Percentiles rank a stretch among this genome's conserved stretches.
These are phyloP conservation scores for Forsythia viridissima DNA, from an alignment of 257 asterid genomes.

Conservation along the genomic window DNA sequence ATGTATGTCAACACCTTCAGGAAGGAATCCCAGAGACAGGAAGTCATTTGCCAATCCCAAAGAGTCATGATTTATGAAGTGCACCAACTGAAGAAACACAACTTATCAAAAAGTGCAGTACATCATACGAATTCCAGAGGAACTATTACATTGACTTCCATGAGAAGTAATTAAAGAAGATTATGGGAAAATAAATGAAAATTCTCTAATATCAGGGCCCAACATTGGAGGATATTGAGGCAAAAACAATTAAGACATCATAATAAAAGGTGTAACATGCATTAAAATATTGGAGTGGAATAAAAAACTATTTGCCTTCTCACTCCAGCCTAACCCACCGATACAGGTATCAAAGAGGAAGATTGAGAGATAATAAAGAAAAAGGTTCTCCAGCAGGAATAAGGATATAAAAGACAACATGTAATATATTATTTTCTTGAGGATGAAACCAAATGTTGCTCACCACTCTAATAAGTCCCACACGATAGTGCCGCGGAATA, in stretches of 20 bases:
- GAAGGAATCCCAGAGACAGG: conserved; percentile 90
- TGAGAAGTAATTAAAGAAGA: neutral
- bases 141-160: neutral
- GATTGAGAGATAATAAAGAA: neutral
- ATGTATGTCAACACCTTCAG: conserved; percentile 78
- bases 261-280: neutral
- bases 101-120: conserved; percentile 15
- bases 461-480: conserved; percentile 95
- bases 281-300: neutral
- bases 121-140: neutral
- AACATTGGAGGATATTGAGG: neutral
- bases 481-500: conserved; percentile 95
- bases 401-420: neutral
- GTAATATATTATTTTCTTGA: neutral
- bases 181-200: neutral
- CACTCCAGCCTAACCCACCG: neutral
- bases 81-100: conserved; percentile 76
- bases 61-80: conserved; percentile 93
- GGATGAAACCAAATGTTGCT: conserved; percentile 25
- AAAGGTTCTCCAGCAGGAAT: neutral
- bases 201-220: neutral
- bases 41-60: conserved; percentile 91
- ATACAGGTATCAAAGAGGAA: neutral
- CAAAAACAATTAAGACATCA: neutral
- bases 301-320: neutral